These are phyloP conservation scores for Pythium utonaiense DNA, from an alignment of 352 stramenopile genomes.

Conservation along the genomic window DNA sequence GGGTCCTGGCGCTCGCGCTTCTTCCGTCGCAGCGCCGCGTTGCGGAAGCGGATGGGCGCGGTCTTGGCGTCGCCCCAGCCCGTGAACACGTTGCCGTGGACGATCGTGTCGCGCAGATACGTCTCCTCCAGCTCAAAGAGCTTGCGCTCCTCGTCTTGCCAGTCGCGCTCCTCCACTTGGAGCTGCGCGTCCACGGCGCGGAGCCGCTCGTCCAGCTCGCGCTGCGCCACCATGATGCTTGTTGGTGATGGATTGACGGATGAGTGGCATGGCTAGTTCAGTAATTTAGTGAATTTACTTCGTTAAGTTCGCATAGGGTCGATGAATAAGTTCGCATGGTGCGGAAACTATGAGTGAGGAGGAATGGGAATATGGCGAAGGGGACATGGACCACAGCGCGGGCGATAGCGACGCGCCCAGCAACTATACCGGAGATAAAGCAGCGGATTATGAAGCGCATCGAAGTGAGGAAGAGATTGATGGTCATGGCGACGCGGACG, in stretches of 20 bases:
- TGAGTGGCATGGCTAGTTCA: neutral
- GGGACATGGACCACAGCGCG: neutral
- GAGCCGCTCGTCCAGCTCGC: conserved; percentile 60
- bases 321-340: conserved; percentile 9
- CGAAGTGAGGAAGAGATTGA: neutral
- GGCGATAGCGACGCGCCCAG: neutral
- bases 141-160: conserved; percentile 60
- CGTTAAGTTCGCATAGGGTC: neutral
- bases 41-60: conserved; percentile 61
- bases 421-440: neutral
- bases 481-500: neutral
- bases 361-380: conserved; percentile 9
- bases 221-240: conserved; percentile 30
- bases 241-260: neutral
- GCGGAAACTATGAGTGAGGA: conserved; percentile 18
- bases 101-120: conserved; percentile 60
- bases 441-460: neutral
- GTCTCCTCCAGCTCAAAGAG: conserved; percentile 76
- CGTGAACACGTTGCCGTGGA: conserved; percentile 69
- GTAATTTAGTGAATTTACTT: neutral
- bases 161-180: conserved; percentile 45
- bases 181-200: conserved; percentile 38
- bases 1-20: conserved; percentile 54
- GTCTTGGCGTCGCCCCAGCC: conserved; percentile 67
- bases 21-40: conserved; percentile 52